phyloP scores from a whole-genome alignment of 495 filamentous ascomycete species.

The Terfezia claveryi region DNA sequence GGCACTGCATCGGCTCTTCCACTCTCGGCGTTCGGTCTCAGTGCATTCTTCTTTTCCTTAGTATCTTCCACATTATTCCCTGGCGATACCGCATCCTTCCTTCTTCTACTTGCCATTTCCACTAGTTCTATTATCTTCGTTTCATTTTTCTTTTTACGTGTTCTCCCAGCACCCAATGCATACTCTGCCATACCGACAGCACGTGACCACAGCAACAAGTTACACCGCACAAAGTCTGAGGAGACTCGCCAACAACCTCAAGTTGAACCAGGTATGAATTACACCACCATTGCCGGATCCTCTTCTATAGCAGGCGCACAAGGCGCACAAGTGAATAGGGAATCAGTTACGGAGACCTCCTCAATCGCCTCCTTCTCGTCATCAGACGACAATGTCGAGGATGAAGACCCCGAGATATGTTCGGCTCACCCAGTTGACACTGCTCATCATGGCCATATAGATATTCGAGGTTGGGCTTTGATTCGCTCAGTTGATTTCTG shows the following conservation, averaged over 20 bases:
- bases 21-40: slow-evolving; percentile 76
- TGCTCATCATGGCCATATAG: slow-evolving; percentile 33
- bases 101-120: slow-evolving; percentile 39
- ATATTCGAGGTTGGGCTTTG: slow-evolving; percentile 71
- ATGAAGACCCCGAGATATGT: slow-evolving; percentile 24
- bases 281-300: slow-evolving; percentile 26
- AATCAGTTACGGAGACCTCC: slow-evolving; percentile 37
- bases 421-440: slow-evolving; percentile 6
- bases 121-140: slow-evolving; percentile 40
- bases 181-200: slow-evolving; percentile 25
- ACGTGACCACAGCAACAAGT: too few relatives aligned
- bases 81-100: slow-evolving; percentile 56
- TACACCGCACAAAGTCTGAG: slow-evolving; percentile 34
- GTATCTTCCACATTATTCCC: slow-evolving; percentile 60
- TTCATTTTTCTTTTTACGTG: slow-evolving; percentile 60
- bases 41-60: slow-evolving; percentile 84
- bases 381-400: slow-evolving; percentile 20
- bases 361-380: slow-evolving; percentile 53
- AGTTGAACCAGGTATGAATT: slow-evolving; percentile 31
- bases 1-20: slow-evolving; percentile 91
- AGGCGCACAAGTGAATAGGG: slow-evolving; percentile 4
- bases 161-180: slow-evolving; percentile 37
- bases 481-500: slow-evolving; percentile 66
- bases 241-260: slow-evolving; percentile 17
- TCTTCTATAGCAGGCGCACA: not conserved